Conservation (phyloP, 169 alveolate genomes). For the Cryptosporidium ubiquitum region DNA sequence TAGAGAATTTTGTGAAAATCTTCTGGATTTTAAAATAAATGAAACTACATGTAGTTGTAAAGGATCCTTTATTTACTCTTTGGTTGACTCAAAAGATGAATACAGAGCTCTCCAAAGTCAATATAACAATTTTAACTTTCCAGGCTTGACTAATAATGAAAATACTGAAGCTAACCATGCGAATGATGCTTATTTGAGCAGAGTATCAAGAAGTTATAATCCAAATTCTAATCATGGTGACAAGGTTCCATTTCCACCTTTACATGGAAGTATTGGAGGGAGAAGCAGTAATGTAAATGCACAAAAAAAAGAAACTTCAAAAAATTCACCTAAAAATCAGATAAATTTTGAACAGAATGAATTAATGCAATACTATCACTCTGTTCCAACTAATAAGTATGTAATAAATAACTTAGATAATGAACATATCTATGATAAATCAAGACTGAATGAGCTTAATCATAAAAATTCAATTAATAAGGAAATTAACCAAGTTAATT, state of each 20-base stretch:
- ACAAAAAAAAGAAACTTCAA: background rate
- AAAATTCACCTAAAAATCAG: background rate
- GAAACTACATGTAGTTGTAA: constrained; percentile 26
- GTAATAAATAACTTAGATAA: background rate
- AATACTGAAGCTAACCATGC: background rate
- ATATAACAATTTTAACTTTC: constrained; percentile 20
- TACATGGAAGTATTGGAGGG: constrained; percentile 18
- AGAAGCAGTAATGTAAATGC: background rate
- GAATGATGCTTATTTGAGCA: constrained; percentile 6
- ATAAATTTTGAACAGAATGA: background rate
- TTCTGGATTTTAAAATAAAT: background rate
- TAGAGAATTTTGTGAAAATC: constrained; percentile 36
- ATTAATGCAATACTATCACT: constrained; percentile 4
- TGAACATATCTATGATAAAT: background rate
- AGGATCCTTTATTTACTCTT: constrained; percentile 48
- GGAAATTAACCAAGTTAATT: background rate
- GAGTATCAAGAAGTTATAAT: constrained; percentile 42
- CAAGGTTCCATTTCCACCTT: constrained; percentile 54
- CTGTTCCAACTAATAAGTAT: background rate
- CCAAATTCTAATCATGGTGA: constrained; percentile 12
- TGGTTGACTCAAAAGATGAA: background rate
- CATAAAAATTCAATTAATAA: background rate
- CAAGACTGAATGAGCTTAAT: constrained; percentile 3
- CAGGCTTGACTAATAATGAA: background rate
- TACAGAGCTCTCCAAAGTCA: constrained; percentile 5